Evolutionary conservation across 768 basidiomycete genomes (phyloP), one percentile per base, ranked within the genome.

Genomic region (Boletus subcaerulescens): DNA sequence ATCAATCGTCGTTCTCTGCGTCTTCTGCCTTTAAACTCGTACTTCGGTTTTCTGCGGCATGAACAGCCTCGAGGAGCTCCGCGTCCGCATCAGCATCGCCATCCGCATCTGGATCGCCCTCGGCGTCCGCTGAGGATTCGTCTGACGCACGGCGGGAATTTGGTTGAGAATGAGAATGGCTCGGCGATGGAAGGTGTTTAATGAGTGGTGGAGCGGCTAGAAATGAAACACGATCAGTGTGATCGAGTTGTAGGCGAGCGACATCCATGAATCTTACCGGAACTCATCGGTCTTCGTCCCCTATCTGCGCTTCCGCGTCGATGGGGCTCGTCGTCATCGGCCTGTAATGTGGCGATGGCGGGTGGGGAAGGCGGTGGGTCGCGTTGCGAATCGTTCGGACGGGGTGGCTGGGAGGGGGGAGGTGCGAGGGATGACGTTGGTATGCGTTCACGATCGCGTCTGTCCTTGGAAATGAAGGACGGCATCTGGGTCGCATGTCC

Each of bases 1-100:
- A 15, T 39, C 22, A 71, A 35, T 67, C 65, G 20, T 63, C 63
- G 39, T 60, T 61, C 9, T 63, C 68, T 10, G 38, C 60, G 18
- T 70, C 68, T 14, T 68, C 64, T 18, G 64, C 61, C 20, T 72
- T 70, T 53, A 67, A 11, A 3, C 71, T 65, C 45, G 66, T 67
- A 47, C 71, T 74, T 46, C 77, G 70, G 18, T 74, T 76, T 61
- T 79, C 80, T 6, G 79, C 74, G 7, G 79, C 80, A 55, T 77
- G 77, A 0, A 78, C 80, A 35, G 80, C 80, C 57, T 79, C 80
- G n/a, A 80, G 63, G 24, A 81, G 63, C 24, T 81, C 80, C 44
- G 71, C 72, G 13, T 81, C 79, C 0, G 67, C 71, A 11, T 60
- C 70, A 0, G 68, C 71, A 32, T 77, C 77, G 10, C 57, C 73